Evolutionary conservation across 768 basidiomycete genomes (phyloP), one percentile per base, ranked within the genome.

Genomic region (Podaxis sp.): DNA sequence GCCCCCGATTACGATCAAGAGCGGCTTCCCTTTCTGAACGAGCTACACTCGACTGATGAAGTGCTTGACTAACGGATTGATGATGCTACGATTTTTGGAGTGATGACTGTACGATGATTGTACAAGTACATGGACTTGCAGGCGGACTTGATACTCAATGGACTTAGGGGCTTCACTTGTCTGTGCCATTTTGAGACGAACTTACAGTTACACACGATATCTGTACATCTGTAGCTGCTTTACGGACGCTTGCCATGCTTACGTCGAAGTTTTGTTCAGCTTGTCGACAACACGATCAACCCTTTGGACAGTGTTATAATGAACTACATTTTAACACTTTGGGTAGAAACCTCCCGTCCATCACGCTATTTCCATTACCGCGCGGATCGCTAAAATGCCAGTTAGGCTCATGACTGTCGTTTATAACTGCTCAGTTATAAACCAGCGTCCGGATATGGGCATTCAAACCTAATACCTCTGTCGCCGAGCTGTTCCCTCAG

Each of bases 1-100:
- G 8, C 55, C 41, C 30, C 38, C 28, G 38, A 56, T 41, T 40
- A 44, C 51, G 49, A 60, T 56, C 36, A 30, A 62, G 3, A 60
- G 50, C 12, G 46, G 44, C 22, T 49, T 37, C n/a, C 6, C 26
- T 3, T 55, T 37, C 20, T 56, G 33, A 56, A 17, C 36, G 4
- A 41, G 3, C 40, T 15, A 17, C n/a, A 56, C 10, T 20, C 10
- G 17, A 24, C 26, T 50, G 11, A 50, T 12, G 26, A 50, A 8
- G 12, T 28, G 3, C 13, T 50, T 22, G 5, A 50, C 26, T 22
- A 11, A 50, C 26, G 10, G 49, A 50, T 22, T 28, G 22, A 50
- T 50, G 49, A 50, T 50, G 49, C 49, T 22, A 46, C 20, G n/a
- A 46, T 33, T n/a, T 46, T 46, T 46, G 44, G 8, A 46, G n/a